phyloP scores from a whole-genome alignment of 768 basidiomycete genomes.

The Fomitopsis pulvina region DNA sequence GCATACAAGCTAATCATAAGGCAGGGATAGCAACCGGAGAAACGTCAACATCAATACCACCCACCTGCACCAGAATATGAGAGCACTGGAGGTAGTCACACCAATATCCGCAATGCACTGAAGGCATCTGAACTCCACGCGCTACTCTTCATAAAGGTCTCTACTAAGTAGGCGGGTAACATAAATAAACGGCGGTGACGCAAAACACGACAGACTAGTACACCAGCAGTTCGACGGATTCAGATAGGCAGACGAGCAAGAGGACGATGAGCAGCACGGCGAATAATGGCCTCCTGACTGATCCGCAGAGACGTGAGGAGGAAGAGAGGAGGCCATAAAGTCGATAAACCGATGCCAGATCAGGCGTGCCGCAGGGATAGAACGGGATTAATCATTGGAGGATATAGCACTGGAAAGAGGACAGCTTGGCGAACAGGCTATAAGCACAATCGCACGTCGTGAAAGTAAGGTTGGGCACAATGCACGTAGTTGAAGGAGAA shows the following conservation, averaged over 20 bases:
- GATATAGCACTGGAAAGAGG: background rate
- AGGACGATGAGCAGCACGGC: background rate
- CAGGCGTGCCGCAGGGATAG: background rate
- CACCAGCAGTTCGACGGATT: background rate
- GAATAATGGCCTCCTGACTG: background rate
- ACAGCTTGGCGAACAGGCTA: background rate
- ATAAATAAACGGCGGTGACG: background rate
- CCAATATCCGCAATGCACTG: too few relatives aligned
- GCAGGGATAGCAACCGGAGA: too few relatives aligned
- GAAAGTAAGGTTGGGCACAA: background rate
- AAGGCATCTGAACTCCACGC: too few relatives aligned
- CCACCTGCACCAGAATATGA: too few relatives aligned
- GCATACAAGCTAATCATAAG: too few relatives aligned
- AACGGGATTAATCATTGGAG: background rate
- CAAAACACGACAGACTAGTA: background rate
- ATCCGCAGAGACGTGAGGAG: background rate
- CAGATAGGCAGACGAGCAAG: background rate
- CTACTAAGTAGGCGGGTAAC: background rate
- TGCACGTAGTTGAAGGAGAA: background rate
- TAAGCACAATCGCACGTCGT: background rate
- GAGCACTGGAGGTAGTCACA: too few relatives aligned
- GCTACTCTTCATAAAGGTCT: too few relatives aligned
- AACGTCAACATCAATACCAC: too few relatives aligned
- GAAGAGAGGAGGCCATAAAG: background rate
- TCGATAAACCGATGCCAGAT: slow-evolving; percentile 3